These are phyloP conservation scores for Quercus agrifolia DNA, from an alignment of 306 rosid genomes.

Conservation along the genomic window DNA sequence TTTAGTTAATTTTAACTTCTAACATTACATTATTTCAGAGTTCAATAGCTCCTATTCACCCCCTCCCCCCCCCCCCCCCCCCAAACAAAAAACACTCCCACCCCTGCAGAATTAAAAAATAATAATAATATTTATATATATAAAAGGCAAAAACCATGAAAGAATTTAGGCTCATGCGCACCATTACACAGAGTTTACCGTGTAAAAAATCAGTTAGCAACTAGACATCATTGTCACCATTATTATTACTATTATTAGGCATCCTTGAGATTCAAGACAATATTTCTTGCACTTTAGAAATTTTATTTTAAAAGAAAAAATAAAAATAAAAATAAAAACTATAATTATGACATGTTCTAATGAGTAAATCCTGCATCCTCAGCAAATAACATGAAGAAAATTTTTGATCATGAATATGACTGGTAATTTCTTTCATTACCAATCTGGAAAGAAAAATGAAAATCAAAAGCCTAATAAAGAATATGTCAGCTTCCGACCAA, in stretches of 20 bases:
- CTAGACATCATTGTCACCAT: neutral
- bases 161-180: neutral
- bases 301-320: neutral
- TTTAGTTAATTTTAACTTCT: slow-evolving; percentile 4
- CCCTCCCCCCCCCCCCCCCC: neutral
- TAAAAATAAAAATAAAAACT: neutral
- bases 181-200: neutral
- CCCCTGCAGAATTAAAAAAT: too few species aligned
- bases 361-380: neutral
- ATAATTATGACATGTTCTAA: neutral
- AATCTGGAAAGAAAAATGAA: neutral
- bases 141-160: neutral
- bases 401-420: neutral
- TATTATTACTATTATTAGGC: neutral
- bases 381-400: neutral
- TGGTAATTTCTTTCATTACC: neutral
- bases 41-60: neutral
- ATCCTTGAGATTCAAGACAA: neutral
- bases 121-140: too few species aligned
- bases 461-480: neutral
- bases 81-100: neutral
- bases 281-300: neutral
- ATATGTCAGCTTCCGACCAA: neutral
- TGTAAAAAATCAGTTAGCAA: neutral
- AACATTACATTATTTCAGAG: neutral